These are phyloP conservation scores for Hysterium pulicare DNA, from an alignment of 2,329 filamentous ascomycete species.

Conservation along the genomic window DNA sequence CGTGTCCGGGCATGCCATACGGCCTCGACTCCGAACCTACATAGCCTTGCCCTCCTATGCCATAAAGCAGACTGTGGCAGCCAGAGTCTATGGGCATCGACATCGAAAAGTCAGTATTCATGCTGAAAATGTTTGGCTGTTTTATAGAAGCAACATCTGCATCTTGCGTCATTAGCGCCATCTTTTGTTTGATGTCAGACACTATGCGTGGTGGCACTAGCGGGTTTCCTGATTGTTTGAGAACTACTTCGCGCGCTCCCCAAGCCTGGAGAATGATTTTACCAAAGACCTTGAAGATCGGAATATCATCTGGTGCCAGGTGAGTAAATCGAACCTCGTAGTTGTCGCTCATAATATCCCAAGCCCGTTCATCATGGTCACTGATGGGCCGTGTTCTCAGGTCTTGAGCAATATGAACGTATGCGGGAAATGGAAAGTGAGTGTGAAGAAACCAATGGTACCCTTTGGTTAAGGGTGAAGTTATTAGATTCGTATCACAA, in stretches of 20 bases:
- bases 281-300: conserved; percentile 45
- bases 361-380: conserved; percentile 35
- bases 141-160: not conserved
- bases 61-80: conserved; percentile 5
- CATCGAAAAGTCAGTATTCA: conserved; percentile 4
- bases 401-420: conserved; percentile 46
- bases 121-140: conserved; percentile 1
- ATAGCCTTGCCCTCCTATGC: conserved; percentile 4
- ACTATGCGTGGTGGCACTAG: conserved; percentile 24
- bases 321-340: conserved; percentile 36
- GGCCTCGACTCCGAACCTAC: not conserved
- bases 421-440: conserved; percentile 51
- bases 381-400: conserved; percentile 37
- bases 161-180: conserved; percentile 10
- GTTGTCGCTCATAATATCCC: conserved; percentile 48
- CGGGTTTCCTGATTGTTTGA: conserved; percentile 10
- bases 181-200: conserved; percentile 19
- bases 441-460: conserved; percentile 44
- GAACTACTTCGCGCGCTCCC: conserved; percentile 46
- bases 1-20: conserved; percentile 9
- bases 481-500: conserved; percentile 45
- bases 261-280: conserved; percentile 61
- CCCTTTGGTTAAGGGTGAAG: conserved; percentile 39
- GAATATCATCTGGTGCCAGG: conserved; percentile 10
- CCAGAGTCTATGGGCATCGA: conserved; percentile 4